These are phyloP conservation scores for Paramecium pentaurelia DNA, from an alignment of 73 alveolate genomes.

Conservation along the genomic window DNA sequence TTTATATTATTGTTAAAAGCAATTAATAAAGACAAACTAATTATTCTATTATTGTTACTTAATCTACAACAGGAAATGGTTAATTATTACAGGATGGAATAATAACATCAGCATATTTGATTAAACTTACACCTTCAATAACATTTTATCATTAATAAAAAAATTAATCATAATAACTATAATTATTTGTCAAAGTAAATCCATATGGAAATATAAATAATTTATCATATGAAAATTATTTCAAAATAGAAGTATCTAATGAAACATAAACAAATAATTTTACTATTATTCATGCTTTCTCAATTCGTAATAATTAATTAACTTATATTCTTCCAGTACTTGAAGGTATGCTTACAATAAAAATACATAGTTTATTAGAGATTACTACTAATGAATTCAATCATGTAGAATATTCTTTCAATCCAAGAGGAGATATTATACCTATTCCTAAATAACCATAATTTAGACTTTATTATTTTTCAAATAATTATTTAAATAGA, in stretches of 20 bases:
- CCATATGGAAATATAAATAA: neutral
- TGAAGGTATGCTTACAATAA: neutral
- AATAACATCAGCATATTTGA: neutral
- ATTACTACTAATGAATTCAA: neutral
- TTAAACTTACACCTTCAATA: neutral
- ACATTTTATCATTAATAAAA: neutral
- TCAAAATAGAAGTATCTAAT: neutral
- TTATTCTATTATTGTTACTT: neutral
- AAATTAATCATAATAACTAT: neutral
- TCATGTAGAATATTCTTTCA: neutral
- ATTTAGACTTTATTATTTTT: neutral
- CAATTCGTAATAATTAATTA: neutral
- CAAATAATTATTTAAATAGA: neutral
- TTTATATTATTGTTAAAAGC: neutral
- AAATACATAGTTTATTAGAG: neutral
- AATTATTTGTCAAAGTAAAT: neutral
- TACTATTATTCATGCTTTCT: neutral
- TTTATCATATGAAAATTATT: neutral
- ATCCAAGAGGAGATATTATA: slow-evolving; percentile 5
- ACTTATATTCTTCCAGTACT: neutral
- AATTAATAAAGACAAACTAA: neutral
- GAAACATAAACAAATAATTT: neutral
- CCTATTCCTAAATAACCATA: neutral
- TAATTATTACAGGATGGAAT: slow-evolving; percentile 26
- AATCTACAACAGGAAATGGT: neutral